phyloP scores from a whole-genome alignment of 2,329 filamentous ascomycete genomes.

The Beauveria sp. region DNA sequence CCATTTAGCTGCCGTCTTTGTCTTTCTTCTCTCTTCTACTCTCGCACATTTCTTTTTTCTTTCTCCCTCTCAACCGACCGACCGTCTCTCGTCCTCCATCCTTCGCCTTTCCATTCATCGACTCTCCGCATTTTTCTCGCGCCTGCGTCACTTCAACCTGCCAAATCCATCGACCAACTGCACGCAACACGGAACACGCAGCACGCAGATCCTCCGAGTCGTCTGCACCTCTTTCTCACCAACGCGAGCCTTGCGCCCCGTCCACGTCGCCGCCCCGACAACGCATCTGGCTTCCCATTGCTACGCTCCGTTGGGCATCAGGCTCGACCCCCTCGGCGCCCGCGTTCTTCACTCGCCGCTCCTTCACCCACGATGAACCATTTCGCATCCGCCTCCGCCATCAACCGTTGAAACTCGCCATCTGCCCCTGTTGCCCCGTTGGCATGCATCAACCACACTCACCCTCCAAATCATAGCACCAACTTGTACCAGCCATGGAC shows the following conservation, averaged over 20 bases:
- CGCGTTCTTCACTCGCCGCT: conserved; percentile 21
- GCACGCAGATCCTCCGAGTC: not conserved
- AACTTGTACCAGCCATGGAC: conserved; percentile 25
- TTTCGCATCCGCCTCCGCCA: conserved; percentile 19
- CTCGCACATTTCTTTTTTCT: not conserved
- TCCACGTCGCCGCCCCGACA: not conserved
- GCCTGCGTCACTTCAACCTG: not conserved
- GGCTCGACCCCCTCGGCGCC: not conserved
- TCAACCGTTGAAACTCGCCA: conserved; percentile 17
- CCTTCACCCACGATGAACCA: conserved; percentile 29
- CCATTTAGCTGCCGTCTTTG: not conserved
- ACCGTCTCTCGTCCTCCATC: not conserved
- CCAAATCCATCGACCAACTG: not conserved
- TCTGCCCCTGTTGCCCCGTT: conserved; percentile 19
- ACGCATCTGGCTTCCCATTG: not conserved
- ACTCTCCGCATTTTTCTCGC: not conserved
- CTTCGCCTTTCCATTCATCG: not conserved
- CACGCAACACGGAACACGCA: not conserved
- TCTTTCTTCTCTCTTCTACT: not conserved
- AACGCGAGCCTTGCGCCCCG: not conserved
- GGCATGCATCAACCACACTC: conserved; percentile 26
- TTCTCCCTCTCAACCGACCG: not conserved
- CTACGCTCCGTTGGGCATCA: conserved; percentile 15
- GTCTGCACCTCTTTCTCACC: conserved; percentile 6
- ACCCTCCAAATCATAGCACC: conserved; percentile 20